A percentile compares a stretch with the other conserved stretches of the same genome.
phyloP scores from a whole-genome alignment of 2,329 filamentous ascomycete genomes.

The Fusarium avenaceum region DNA sequence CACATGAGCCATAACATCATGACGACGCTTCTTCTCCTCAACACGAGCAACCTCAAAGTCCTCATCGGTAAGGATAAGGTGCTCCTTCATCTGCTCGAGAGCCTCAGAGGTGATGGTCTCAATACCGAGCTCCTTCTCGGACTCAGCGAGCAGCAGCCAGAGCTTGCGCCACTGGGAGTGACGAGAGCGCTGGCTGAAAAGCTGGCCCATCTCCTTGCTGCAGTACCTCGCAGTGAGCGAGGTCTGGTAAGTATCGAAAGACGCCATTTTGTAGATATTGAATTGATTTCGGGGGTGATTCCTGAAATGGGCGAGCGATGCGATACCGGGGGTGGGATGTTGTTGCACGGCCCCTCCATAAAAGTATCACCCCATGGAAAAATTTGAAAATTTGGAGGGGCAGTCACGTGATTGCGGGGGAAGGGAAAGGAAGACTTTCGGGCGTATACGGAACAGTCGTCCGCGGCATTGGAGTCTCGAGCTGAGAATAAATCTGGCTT shows the following conservation, averaged over 20 bases:
- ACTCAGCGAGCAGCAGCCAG: constrained; percentile 35
- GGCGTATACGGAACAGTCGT: background rate
- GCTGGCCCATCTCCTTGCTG: constrained; percentile 29
- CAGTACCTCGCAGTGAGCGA: constrained; percentile 25
- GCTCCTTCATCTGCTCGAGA: constrained; percentile 35
- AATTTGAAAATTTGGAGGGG: background rate
- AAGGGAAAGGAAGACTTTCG: background rate
- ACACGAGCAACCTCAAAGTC: constrained; percentile 38
- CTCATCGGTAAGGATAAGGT: constrained; percentile 28
- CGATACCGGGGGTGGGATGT: background rate
- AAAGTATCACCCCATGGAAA: background rate
- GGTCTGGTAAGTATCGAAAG: constrained; percentile 26
- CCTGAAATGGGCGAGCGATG: constrained; percentile 2
- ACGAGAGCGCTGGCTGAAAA: constrained; percentile 30
- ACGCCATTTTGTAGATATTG: constrained; percentile 6
- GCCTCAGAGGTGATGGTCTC: constrained; percentile 35
- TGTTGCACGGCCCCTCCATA: background rate
- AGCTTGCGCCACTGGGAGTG: constrained; percentile 40
- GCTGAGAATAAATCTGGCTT: no score
- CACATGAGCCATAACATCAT: constrained; percentile 31
- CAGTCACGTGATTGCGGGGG: background rate
- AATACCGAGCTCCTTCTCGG: constrained; percentile 38
- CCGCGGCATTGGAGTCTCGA: background rate
- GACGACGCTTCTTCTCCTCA: constrained; percentile 35
- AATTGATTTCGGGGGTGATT: background rate